Conservation (phyloP, 1,284 basidiomycete genomes). For the Ustilago vetiveriae region DNA sequence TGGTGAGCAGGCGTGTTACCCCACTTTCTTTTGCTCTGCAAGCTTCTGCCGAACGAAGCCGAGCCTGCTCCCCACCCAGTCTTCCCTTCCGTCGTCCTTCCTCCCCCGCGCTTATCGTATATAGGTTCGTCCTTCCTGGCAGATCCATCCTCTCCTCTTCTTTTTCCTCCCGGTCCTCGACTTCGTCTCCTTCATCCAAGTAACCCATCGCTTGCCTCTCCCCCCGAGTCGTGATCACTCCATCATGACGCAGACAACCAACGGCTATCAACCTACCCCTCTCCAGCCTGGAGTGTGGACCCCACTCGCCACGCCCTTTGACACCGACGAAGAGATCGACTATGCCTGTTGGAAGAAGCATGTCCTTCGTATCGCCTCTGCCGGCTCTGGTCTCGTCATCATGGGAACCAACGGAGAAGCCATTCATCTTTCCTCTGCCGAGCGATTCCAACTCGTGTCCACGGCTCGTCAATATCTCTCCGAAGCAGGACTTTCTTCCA, state of each 20-base stretch:
- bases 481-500: conserved; percentile 72
- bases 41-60: neutral
- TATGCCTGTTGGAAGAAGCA: conserved; percentile 78
- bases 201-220: neutral
- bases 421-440: conserved; percentile 79
- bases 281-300: conserved; percentile 78
- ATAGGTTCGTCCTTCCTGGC: neutral
- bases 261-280: conserved; percentile 17
- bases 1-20: neutral
- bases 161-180: too few species aligned
- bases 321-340: conserved; percentile 82
- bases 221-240: too few species aligned
- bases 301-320: conserved; percentile 86
- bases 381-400: conserved; percentile 80
- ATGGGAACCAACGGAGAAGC: conserved; percentile 83
- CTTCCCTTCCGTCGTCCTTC: neutral
- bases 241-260: conserved; percentile 32
- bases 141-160: neutral
- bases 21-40: neutral
- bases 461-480: conserved; percentile 79
- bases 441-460: conserved; percentile 77
- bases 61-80: neutral
- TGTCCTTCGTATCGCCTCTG: conserved; percentile 75
- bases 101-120: neutral
- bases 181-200: too few species aligned